These are phyloP conservation scores for Cercospora berteroae DNA, from an alignment of 2,329 filamentous ascomycete species.

Conservation along the genomic window DNA sequence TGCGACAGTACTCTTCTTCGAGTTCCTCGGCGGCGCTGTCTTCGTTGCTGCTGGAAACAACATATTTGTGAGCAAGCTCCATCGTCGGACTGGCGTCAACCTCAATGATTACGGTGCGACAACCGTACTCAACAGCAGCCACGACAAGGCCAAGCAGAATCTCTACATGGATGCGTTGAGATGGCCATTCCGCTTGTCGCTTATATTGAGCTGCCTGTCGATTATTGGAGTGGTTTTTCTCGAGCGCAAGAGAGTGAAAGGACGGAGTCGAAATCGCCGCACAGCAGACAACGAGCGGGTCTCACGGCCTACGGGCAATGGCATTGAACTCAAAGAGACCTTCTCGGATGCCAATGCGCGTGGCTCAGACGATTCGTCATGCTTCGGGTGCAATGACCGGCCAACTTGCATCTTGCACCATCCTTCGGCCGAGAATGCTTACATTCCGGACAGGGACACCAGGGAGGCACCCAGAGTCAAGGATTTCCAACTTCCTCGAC, in stretches of 20 bases:
- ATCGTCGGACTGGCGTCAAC: background rate
- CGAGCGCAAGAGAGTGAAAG: background rate
- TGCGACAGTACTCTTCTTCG: conserved; percentile 1
- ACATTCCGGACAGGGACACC: background rate
- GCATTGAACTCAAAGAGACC: background rate
- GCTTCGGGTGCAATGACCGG: background rate
- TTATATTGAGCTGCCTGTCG: background rate
- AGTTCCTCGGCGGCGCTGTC: background rate
- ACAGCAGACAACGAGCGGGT: background rate
- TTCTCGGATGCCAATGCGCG: background rate
- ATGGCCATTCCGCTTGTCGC: background rate
- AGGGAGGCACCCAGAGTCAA: background rate
- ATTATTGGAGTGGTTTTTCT: background rate
- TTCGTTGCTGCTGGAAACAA: background rate
- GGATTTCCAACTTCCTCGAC: background rate
- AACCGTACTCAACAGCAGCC: background rate
- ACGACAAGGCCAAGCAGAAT: background rate
- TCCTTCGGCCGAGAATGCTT: background rate
- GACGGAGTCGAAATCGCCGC: background rate
- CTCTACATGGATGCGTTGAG: background rate
- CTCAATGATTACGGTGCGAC: background rate
- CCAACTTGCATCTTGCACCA: background rate
- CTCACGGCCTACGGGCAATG: too few relatives aligned
- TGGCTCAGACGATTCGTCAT: background rate
- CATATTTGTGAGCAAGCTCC: background rate